Base-by-base conservation (phyloP, 116 monocot genomes). In the Zostera marina region DNA sequence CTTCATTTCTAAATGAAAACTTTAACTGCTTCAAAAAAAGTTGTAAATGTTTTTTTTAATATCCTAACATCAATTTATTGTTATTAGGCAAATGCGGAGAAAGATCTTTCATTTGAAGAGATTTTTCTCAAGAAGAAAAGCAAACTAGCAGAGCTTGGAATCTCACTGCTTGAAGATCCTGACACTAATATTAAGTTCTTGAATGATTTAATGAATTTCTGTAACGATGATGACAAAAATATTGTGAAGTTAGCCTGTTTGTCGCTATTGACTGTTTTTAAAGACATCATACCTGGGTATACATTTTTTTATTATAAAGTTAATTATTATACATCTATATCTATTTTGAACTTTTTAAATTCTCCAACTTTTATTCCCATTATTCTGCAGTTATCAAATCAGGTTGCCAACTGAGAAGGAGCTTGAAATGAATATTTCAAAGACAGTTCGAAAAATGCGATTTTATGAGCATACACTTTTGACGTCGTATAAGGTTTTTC, bases 231-330 rank as follows among this genome's bases (percentile, higher is more conserved):
- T 53, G 82, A 98, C 57, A 66, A 67, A 56, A 76, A 76, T 24
- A 54, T 98, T 24, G 72, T 83, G 56, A 82, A 89, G 53, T 77
- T 98, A 44, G 80, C 75, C 17, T 65, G 89, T 20, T 69, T 83
- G 68, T 98, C 96, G 22, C 58, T 83, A 62, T 54, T 89, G 40
- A 82, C 96, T 67, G 89, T 98, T 58, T 98, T 98, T 63, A 98
- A 74, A 65, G 96, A 98, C 46, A 83, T 98, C 14, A 86, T 98
- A 67, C 96, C 96, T 66, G 79, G 96, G 96, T 98, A 79, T 60
- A 41, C 8, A 11, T 62, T 15, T 7, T 48, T 23, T 9, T 63
- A 40, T 25, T 52, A 14, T 45, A n/a, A n/a, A 40, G n/a, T 25
- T 32, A 52, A 13, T 56, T 25, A 21, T 1, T 8, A 56, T 20